Base-by-base conservation (phyloP, 2,329 filamentous ascomycete genomes). In the Trichoderma sp. region DNA sequence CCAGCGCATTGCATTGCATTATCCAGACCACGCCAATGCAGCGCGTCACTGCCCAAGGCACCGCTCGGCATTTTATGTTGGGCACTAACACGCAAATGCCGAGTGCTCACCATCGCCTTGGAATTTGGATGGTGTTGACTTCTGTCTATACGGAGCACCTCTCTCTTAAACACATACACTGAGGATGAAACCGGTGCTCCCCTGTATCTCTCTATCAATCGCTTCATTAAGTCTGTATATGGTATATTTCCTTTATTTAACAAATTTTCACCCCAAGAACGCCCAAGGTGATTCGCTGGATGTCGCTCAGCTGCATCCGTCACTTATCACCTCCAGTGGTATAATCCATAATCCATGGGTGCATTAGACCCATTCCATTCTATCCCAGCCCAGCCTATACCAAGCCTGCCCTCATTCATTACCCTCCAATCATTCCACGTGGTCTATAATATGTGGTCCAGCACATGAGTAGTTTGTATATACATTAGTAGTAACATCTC, bases 401-500 rank as follows among this genome's bases (percentile, higher is more conserved):
- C 60, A 64, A 57, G 58, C 51, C 18, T 72, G 64, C 64, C 56
- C 65, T 30, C 70, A 63, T 57, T 53, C 47, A 63, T 68, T 63
- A 47, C 32, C 28, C 63, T 62, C 71, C 64, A 67, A 57, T 61
- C 39, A 28, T 63, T 53, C 63, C 43, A 28, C 24, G 64, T 63
- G 24, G 58, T 72, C 71, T 64, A 72, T 69, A 39, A 32, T 58
- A 72, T 72, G 71, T 72, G 66, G 51, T 43, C 71, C 71, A 64
- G 66, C 71, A 72, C 71, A 72, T 65, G 43, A 57, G 32, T 56
- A 58, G 36, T 43, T 43, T 58, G 64, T 69, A 73, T 73, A 67
- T 73, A 73, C 71, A 73, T 62, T 72, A 70, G 71, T 71, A 63
- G 71, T 65, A 43, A 8, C 28, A 65, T 70, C 51, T 24, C 63